These are phyloP conservation scores for Rosa lucieae DNA, from an alignment of 306 rosid genomes.

Conservation along the genomic window DNA sequence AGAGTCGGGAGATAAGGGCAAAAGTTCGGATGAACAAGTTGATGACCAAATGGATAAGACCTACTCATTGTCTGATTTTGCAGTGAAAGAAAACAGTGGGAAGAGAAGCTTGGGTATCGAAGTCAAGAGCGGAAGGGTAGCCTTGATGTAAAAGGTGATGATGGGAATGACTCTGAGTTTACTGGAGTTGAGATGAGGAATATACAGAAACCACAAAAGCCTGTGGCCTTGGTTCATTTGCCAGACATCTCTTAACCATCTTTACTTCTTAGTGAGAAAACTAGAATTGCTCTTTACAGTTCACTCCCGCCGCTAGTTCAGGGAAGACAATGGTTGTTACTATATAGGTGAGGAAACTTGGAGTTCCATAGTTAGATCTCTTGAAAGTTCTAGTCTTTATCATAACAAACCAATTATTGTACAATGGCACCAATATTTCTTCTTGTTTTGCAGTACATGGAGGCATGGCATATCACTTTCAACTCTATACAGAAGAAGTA, in stretches of 20 bases:
- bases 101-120: too few species aligned
- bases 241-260: slow-evolving; percentile 85
- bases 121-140: too few species aligned
- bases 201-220: slow-evolving; percentile 38
- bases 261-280: slow-evolving; percentile 55
- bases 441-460: slow-evolving; percentile 72
- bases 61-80: too few species aligned
- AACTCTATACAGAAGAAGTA: slow-evolving; percentile 81
- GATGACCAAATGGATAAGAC: too few species aligned
- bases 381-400: slow-evolving; percentile 8
- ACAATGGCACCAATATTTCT: not conserved
- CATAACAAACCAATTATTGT: not conserved
- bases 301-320: slow-evolving; percentile 84
- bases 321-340: slow-evolving; percentile 86
- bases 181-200: slow-evolving; percentile 60
- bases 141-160: too few species aligned
- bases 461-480: slow-evolving; percentile 88
- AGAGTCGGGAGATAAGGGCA: slow-evolving; percentile 38
- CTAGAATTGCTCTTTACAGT: slow-evolving; percentile 55
- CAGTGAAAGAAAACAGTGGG: too few species aligned
- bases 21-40: too few species aligned
- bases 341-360: slow-evolving; percentile 59
- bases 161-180: too few species aligned
- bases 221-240: slow-evolving; percentile 34
- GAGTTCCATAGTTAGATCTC: slow-evolving; percentile 16